These are phyloP conservation scores for Capillidium rhysosporum DNA, from an alignment of 371 early-diverging fungal species.

Conservation along the genomic window DNA sequence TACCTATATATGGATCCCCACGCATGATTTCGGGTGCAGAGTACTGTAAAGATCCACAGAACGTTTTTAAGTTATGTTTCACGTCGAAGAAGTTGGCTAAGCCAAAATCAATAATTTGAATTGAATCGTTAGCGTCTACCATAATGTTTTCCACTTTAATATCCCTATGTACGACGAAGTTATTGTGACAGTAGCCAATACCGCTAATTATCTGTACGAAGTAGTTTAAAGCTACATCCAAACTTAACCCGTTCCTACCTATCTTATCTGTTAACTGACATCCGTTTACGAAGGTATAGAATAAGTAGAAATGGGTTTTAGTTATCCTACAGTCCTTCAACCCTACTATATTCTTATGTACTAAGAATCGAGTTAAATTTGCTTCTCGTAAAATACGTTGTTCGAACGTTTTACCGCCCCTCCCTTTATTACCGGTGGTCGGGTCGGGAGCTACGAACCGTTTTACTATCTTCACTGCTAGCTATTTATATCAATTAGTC, in stretches of 20 bases:
- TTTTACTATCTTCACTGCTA: conserved; percentile 9
- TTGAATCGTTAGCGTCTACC: conserved; percentile 3
- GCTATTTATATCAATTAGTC: neutral
- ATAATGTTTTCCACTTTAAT: conserved; percentile 9
- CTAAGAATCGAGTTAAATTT: conserved; percentile 7
- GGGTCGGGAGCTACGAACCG: conserved; percentile 4
- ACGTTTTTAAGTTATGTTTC: conserved; percentile 4
- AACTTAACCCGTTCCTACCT: conserved; percentile 3
- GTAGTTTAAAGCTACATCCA: conserved; percentile 3
- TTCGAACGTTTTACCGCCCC: conserved; percentile 6
- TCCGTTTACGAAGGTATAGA: conserved; percentile 6
- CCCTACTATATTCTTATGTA: conserved; percentile 6
- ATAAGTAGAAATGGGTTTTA: conserved; percentile 7
- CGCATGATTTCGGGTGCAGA: conserved; percentile 8
- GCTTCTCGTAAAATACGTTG: conserved; percentile 7
- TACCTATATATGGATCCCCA: conserved; percentile 9
- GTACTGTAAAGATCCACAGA: conserved; percentile 9
- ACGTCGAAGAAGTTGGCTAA: conserved; percentile 8
- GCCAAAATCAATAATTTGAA: conserved; percentile 8
- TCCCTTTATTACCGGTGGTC: neutral
- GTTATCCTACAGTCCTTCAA: conserved; percentile 6
- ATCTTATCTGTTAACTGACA: conserved; percentile 7
- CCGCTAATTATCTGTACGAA: conserved; percentile 7
- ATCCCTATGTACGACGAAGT: conserved; percentile 8
- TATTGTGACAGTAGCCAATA: conserved; percentile 7